Percentiles rank a stretch among this genome's conserved stretches.
Conservation (phyloP, 768 basidiomycete species). For the Naganishia vaughanmartiniae region DNA sequence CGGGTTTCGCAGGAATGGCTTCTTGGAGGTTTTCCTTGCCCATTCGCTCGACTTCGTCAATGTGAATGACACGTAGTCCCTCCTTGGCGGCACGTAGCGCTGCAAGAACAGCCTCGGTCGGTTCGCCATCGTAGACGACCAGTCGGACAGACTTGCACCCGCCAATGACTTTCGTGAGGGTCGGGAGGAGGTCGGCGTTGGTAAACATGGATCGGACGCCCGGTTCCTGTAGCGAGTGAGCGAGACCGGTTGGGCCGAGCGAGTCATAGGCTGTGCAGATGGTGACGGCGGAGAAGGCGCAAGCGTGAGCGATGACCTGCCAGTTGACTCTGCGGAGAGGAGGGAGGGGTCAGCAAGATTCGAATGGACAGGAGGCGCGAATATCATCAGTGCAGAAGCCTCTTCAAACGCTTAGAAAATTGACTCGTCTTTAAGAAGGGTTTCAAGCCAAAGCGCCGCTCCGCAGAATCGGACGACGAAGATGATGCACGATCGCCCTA, state of each 20-base stretch:
- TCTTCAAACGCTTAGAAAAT: no score
- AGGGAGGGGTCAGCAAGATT: not conserved
- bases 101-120: conserved; percentile 27
- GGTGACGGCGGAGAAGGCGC: conserved; percentile 42
- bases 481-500: no score
- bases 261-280: conserved; percentile 50
- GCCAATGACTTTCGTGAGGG: conserved; percentile 66
- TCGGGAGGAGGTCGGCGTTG: conserved; percentile 78
- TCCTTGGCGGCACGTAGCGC: not conserved
- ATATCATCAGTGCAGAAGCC: no score
- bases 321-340: conserved; percentile 40
- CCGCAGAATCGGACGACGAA: no score
- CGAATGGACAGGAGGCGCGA: no score
- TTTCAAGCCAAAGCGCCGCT: no score
- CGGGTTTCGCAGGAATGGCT: conserved; percentile 4
- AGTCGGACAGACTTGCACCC: conserved; percentile 71
- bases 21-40: conserved; percentile 59
- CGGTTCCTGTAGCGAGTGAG: conserved; percentile 84
- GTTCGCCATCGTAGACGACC: conserved; percentile 75
- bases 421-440: no score
- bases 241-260: conserved; percentile 58
- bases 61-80: not conserved
- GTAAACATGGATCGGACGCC: conserved; percentile 79
- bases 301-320: conserved; percentile 46
- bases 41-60: conserved; percentile 60